phyloP scores from a whole-genome alignment of 192 early-diverging fungal genomes.

The Pilaira anomala region DNA sequence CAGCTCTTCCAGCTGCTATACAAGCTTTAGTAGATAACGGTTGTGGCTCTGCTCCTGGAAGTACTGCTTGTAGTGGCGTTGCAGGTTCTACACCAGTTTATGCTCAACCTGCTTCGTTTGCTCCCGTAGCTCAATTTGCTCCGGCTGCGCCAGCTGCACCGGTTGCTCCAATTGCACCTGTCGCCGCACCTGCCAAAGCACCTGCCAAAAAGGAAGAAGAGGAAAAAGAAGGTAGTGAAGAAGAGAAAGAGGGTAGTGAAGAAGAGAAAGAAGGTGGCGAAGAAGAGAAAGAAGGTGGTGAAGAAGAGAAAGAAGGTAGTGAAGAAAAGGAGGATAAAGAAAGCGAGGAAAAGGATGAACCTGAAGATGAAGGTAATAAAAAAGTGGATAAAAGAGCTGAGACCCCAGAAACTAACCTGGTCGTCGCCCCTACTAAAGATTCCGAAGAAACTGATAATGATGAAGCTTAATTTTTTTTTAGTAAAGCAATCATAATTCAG shows the following conservation, averaged over 20 bases:
- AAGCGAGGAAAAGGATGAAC: not conserved
- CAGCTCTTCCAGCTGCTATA: no score
- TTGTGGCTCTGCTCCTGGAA: no score
- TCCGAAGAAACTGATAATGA: not conserved
- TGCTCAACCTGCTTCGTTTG: not conserved
- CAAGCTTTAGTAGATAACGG: no score
- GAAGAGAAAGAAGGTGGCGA: not conserved
- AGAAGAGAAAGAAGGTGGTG: not conserved
- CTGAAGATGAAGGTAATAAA: not conserved
- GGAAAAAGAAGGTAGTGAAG: not conserved
- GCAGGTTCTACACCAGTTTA: not conserved
- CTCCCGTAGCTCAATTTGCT: not conserved
- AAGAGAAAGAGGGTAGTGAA: not conserved
- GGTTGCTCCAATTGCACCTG: not conserved
- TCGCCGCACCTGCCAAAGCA: not conserved
- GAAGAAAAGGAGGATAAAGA: not conserved
- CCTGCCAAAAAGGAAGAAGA: not conserved
- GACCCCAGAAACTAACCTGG: no score
- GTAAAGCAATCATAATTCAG: not conserved
- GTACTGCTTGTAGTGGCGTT: no score
- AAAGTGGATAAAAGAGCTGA: no score
- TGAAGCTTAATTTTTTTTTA: slow-evolving; percentile 3
- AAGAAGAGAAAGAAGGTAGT: not conserved
- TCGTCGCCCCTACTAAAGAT: no score
- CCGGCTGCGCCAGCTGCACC: not conserved